Evolutionary conservation across 2,329 filamentous ascomycete species (phyloP).

Genomic region (Alternaria conjuncta): DNA sequence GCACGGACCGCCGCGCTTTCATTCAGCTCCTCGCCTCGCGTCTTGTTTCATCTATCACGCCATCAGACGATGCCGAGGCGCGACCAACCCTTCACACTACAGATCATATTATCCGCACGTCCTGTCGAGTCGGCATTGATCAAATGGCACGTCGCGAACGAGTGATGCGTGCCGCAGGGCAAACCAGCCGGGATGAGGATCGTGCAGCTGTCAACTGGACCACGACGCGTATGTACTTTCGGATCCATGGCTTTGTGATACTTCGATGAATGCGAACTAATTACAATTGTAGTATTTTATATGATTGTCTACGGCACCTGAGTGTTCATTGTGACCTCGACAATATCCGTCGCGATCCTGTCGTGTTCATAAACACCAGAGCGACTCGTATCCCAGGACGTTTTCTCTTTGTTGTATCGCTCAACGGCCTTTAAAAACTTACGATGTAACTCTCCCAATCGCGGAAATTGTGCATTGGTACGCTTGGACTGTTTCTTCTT

Average conservation of each 20-base stretch:
- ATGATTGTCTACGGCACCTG: background rate
- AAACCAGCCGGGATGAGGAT: background rate
- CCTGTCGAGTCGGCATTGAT: background rate
- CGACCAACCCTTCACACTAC: background rate
- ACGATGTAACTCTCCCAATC: constrained; percentile 8
- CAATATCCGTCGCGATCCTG: constrained; percentile 13
- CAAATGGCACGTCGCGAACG: background rate
- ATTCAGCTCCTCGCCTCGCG: background rate
- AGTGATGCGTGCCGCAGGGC: background rate
- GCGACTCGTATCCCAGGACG: constrained; percentile 1
- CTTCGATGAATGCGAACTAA: background rate
- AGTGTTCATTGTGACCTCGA: constrained; percentile 7
- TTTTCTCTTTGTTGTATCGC: constrained; percentile 16
- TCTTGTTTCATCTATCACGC: background rate
- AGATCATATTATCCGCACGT: background rate
- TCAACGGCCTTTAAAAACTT: constrained; percentile 12
- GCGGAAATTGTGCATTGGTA: background rate
- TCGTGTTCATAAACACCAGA: constrained; percentile 6
- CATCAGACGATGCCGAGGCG: background rate
- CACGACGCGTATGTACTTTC: background rate
- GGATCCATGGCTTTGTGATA: no score
- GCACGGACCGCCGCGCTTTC: background rate
- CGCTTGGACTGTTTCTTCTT: background rate
- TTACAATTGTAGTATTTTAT: background rate
- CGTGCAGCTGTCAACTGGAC: background rate